Percentiles rank a stretch among this genome's conserved stretches.
phyloP scores from a whole-genome alignment of 2,329 filamentous ascomycete genomes.

The Hymenoscyphus occultus region DNA sequence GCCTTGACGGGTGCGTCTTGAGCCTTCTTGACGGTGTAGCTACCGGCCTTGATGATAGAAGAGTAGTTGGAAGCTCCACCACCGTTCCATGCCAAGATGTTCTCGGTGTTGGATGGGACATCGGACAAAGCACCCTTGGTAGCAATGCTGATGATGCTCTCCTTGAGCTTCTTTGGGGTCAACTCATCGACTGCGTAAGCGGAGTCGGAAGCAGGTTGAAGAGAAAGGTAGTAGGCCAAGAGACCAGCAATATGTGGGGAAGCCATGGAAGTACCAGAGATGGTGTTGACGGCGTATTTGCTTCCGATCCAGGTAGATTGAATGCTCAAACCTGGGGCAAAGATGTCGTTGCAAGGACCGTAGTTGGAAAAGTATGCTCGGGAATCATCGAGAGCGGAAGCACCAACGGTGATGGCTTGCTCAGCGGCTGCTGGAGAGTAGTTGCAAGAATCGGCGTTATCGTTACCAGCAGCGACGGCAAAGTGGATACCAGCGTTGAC shows the following conservation, averaged over 20 bases:
- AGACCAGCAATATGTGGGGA: constrained; percentile 96
- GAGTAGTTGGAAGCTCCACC: constrained; percentile 91
- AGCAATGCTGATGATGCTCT: constrained; percentile 76
- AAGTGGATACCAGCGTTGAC: constrained; percentile 93
- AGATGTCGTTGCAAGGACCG: constrained; percentile 99
- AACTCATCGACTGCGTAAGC: constrained; percentile 87
- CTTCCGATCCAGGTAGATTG: constrained; percentile 97
- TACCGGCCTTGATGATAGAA: constrained; percentile 71
- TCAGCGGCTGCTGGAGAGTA: constrained; percentile 94
- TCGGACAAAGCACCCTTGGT: constrained; percentile 76
- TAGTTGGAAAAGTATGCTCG: constrained; percentile 99
- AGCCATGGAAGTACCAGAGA: constrained; percentile 98
- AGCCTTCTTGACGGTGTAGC: constrained; percentile 59
- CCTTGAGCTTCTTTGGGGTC: constrained; percentile 92
- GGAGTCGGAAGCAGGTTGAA: constrained; percentile 86
- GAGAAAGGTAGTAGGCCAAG: constrained; percentile 94
- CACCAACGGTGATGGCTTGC: constrained; percentile 93
- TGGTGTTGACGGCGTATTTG: constrained; percentile 95
- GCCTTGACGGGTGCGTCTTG: constrained; percentile 40
- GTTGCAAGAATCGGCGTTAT: constrained; percentile 98
- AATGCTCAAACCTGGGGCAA: constrained; percentile 95
- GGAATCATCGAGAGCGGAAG: constrained; percentile 87
- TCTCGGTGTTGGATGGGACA: constrained; percentile 81
- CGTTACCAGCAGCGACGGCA: constrained; percentile 95
- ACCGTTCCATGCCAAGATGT: constrained; percentile 98